Percentiles rank a stretch among this genome's conserved stretches.
These are phyloP conservation scores for Ustilago bromivora DNA, from an alignment of 1,284 basidiomycete species.

Conservation along the genomic window DNA sequence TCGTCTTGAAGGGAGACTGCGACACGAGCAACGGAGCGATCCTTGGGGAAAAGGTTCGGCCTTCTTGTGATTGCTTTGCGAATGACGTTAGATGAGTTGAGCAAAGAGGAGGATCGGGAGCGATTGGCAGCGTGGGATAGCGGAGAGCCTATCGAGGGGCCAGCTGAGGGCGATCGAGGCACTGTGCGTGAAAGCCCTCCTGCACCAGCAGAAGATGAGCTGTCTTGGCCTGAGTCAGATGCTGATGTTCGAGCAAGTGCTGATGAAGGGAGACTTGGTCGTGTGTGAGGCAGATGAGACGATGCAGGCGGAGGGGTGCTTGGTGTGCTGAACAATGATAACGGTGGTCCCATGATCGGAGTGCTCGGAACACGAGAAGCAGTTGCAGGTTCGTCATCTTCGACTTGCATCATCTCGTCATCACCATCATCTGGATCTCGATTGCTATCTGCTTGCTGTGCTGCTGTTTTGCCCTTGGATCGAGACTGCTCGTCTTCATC, in stretches of 20 bases:
- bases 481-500: conserved; percentile 13
- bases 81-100: conserved; percentile 36
- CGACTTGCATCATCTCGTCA: conserved; percentile 43
- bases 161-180: conserved; percentile 26
- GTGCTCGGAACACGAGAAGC: conserved; percentile 26
- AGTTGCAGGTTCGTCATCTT: conserved; percentile 24
- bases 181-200: conserved; percentile 14
- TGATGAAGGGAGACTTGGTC: conserved; percentile 17
- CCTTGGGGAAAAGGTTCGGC: conserved; percentile 47
- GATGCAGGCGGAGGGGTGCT: conserved; percentile 33
- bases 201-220: conserved; percentile 38
- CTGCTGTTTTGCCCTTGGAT: background rate
- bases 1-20: conserved; percentile 64
- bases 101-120: conserved; percentile 32
- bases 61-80: conserved; percentile 40
- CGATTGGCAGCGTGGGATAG: conserved; percentile 20
- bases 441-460: conserved; percentile 12
- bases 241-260: conserved; percentile 32
- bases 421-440: conserved; percentile 44
- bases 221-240: conserved; percentile 50
- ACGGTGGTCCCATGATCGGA: conserved; percentile 38
- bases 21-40: conserved; percentile 59
- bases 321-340: conserved; percentile 28
- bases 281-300: conserved; percentile 7
- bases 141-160: conserved; percentile 27